Evolutionary conservation across 1,284 basidiomycete genomes (phyloP).

Genomic region (Peniophora sp.): DNA sequence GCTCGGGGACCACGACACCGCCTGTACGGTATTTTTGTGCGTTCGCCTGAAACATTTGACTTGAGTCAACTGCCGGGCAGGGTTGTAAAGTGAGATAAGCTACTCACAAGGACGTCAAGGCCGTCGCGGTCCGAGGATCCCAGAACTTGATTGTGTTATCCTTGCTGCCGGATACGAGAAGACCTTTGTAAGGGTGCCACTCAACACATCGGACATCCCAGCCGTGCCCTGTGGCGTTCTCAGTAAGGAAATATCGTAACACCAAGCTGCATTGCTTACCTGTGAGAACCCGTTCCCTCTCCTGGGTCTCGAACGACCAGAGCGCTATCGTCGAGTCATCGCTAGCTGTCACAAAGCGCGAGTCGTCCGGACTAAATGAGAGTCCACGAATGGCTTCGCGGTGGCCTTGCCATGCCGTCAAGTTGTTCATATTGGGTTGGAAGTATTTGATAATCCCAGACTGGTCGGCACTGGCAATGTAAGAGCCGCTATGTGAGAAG

Average conservation of each 20-base stretch:
- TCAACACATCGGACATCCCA: constrained; percentile 99
- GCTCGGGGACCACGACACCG: constrained; percentile 87
- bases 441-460: constrained; percentile 97
- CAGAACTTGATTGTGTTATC: constrained; percentile 99
- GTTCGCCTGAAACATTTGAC: constrained; percentile 58
- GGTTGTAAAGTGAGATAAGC: no score
- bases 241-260: neutral
- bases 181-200: constrained; percentile 96
- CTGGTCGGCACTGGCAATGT: constrained; percentile 90
- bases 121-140: constrained; percentile 89
- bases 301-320: constrained; percentile 91
- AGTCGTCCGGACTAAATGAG: constrained; percentile 88
- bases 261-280: neutral
- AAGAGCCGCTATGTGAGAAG: constrained; percentile 88
- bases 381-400: constrained; percentile 87
- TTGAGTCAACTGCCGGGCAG: no score
- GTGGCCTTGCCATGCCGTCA: constrained; percentile 89
- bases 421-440: constrained; percentile 97
- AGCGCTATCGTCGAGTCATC: constrained; percentile 93
- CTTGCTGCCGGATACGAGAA: constrained; percentile 91
- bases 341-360: constrained; percentile 87
- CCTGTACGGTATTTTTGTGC: constrained; percentile 96
- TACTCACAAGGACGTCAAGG: constrained; percentile 73
- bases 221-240: constrained; percentile 64
- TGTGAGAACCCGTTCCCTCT: constrained; percentile 73